Evolutionary conservation across 345 rosid species (phyloP).

Genomic region (Citrus maxima): DNA sequence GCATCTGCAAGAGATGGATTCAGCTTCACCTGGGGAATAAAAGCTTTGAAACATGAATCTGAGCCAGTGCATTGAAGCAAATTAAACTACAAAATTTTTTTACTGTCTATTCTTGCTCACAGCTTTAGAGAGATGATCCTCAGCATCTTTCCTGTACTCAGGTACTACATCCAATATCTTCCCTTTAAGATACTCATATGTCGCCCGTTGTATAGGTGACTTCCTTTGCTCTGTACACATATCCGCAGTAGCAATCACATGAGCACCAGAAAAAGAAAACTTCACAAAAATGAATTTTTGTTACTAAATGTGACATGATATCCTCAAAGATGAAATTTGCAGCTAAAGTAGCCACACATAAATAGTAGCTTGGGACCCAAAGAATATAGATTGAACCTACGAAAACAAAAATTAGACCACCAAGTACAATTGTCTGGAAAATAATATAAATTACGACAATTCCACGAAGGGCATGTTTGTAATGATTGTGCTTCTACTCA

Average conservation of each 20-base stretch:
- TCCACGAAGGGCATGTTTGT: not conserved
- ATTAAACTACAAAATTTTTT: constrained; percentile 1
- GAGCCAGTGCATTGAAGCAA: constrained; percentile 6
- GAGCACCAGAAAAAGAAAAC: not conserved
- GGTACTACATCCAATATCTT: constrained; percentile 65
- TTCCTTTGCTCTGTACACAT: constrained; percentile 45
- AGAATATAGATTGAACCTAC: not conserved
- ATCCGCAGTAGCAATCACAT: not conserved
- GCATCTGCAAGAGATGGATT: constrained; percentile 79
- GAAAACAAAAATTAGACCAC: not conserved
- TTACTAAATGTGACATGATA: not conserved
- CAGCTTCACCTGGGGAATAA: constrained; percentile 58
- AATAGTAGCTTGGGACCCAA: not conserved
- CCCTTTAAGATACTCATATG: constrained; percentile 56
- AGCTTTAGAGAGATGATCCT: constrained; percentile 79
- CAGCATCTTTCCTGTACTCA: constrained; percentile 72
- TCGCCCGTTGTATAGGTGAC: constrained; percentile 47
- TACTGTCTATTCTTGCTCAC: constrained; percentile 30
- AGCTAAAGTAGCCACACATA: not conserved
- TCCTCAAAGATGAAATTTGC: not conserved
- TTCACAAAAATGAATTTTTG: not conserved
- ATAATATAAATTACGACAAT: not conserved
- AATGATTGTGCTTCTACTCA: not conserved
- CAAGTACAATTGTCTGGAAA: not conserved
- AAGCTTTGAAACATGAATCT: constrained; percentile 13